Evolutionary conservation across 2,329 filamentous ascomycete genomes (phyloP).

Genomic region (Ceratocystis lukuohia): DNA sequence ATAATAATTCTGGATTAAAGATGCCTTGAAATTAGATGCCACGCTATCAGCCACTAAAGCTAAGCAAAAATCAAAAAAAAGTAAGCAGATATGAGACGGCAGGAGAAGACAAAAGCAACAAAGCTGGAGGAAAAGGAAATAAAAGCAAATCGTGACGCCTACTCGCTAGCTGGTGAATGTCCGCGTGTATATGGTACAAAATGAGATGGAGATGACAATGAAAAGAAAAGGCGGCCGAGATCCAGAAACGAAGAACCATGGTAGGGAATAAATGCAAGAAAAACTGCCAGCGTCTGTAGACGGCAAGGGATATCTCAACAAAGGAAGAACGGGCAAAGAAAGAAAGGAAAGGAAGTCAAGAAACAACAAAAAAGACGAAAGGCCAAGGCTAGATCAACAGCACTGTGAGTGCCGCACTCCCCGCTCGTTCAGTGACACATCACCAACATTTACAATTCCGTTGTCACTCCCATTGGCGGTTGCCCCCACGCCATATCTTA

Average conservation of each 20-base stretch:
- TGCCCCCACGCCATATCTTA: too few relatives aligned
- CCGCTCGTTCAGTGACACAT: slow-evolving; percentile 25
- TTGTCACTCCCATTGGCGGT: slow-evolving; percentile 29
- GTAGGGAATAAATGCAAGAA: neutral
- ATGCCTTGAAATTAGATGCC: too few relatives aligned
- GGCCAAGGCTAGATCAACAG: slow-evolving; percentile 21
- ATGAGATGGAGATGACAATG: slow-evolving; percentile 8
- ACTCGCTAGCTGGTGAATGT: neutral
- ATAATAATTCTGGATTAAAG: too few relatives aligned
- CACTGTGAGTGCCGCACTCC: slow-evolving; percentile 20
- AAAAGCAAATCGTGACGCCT: too few relatives aligned
- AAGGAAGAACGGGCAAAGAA: slow-evolving; percentile 7
- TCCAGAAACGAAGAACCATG: neutral
- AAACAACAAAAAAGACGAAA: neutral
- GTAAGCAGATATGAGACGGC: too few relatives aligned
- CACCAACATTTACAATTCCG: slow-evolving; percentile 37
- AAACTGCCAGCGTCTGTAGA: neutral
- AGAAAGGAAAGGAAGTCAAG: neutral
- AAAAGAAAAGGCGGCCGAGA: neutral
- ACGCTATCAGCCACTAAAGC: too few relatives aligned
- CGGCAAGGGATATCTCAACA: neutral
- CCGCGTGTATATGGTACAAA: neutral
- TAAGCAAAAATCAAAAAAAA: too few relatives aligned
- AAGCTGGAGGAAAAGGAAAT: neutral
- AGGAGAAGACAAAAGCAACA: too few relatives aligned